Evolutionary conservation across 2,329 filamentous ascomycete genomes (phyloP).

Genomic region (Fusarium sp.): DNA sequence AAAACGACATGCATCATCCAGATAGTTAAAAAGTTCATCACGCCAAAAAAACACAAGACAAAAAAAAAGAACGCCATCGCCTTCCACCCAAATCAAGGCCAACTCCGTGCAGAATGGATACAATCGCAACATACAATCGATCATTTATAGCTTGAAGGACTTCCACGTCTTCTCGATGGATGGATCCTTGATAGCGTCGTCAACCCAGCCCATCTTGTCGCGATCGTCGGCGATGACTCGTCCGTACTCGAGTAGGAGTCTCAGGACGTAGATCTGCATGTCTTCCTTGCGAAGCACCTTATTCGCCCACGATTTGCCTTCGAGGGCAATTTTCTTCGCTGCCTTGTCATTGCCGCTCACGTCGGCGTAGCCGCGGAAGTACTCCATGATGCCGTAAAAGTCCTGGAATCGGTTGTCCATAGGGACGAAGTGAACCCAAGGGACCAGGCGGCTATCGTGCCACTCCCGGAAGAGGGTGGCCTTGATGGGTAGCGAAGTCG

Average conservation of each 20-base stretch:
- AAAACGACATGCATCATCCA: constrained; percentile 32
- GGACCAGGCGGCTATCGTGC: constrained; percentile 79
- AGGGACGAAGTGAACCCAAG: constrained; percentile 86
- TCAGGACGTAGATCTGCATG: constrained; percentile 77
- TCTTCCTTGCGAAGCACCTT: constrained; percentile 77
- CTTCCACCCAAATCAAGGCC: constrained; percentile 33
- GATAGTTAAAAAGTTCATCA: constrained; percentile 3
- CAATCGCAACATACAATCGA: neutral
- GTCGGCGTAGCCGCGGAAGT: constrained; percentile 73
- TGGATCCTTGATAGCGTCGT: constrained; percentile 58
- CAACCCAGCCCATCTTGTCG: constrained; percentile 68
- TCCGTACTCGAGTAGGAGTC: constrained; percentile 74
- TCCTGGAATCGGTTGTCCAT: constrained; percentile 81
- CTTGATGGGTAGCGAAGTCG: constrained; percentile 79
- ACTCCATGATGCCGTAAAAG: constrained; percentile 79
- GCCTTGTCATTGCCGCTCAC: constrained; percentile 64
- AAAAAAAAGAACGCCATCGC: constrained; percentile 35
- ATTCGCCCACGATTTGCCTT: constrained; percentile 76
- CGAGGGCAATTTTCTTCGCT: constrained; percentile 73
- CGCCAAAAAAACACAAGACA: constrained; percentile 12
- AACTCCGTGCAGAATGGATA: constrained; percentile 34
- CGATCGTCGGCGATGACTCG: constrained; percentile 65
- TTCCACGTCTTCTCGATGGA: constrained; percentile 51
- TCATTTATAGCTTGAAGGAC: constrained; percentile 41
- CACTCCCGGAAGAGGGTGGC: constrained; percentile 83